Evolutionary conservation across 1,284 basidiomycete species (phyloP).

Genomic region (Heterobasidion annosum): DNA sequence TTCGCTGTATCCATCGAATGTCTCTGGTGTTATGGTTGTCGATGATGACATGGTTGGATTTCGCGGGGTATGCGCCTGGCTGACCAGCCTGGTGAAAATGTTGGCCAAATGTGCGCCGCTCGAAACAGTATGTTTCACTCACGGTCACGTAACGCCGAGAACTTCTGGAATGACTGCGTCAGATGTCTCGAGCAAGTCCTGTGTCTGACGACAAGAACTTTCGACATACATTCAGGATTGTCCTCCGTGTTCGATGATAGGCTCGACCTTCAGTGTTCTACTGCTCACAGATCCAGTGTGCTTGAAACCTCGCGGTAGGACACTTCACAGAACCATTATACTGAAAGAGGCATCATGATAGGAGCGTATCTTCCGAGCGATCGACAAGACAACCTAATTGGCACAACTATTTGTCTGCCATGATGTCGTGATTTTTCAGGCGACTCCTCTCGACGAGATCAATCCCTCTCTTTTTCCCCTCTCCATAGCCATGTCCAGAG

Average conservation of each 20-base stretch:
- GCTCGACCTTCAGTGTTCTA: too few relatives aligned
- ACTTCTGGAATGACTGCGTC: neutral
- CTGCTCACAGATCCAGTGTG: too few relatives aligned
- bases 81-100: neutral
- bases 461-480: too few relatives aligned
- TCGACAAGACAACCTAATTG: too few relatives aligned
- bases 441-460: too few relatives aligned
- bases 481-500: too few relatives aligned
- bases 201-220: neutral
- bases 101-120: neutral
- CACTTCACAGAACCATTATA: neutral
- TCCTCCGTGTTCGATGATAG: too few relatives aligned
- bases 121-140: neutral
- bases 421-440: too few relatives aligned
- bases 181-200: neutral
- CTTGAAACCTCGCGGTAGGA: too few relatives aligned
- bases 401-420: neutral
- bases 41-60: constrained; percentile 1
- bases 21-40: neutral
- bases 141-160: neutral
- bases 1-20: constrained; percentile 35
- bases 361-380: neutral
- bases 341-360: neutral
- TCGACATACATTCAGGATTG: neutral
- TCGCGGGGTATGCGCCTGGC: neutral